phyloP scores from a whole-genome alignment of 371 early-diverging fungal species.

The Actinomortierella wolfii region DNA sequence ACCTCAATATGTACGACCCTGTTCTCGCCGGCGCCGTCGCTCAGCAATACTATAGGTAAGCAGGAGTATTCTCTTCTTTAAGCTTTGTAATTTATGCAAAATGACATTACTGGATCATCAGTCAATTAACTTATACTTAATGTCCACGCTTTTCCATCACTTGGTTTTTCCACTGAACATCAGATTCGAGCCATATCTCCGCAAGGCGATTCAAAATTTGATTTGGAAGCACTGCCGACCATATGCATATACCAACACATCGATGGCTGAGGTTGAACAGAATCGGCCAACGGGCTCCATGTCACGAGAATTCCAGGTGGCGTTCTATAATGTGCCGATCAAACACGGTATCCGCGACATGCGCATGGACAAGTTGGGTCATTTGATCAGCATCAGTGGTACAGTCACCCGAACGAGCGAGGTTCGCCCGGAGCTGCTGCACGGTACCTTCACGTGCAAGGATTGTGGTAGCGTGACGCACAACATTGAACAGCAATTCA shows the following conservation, averaged over 20 bases:
- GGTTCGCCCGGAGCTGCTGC: conserved; percentile 96
- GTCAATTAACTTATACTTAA: too few species aligned
- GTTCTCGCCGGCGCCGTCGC: conserved; percentile 70
- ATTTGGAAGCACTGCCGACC: conserved; percentile 70
- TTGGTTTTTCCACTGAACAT: too few species aligned
- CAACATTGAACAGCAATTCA: conserved; percentile 95
- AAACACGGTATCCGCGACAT: conserved; percentile 84
- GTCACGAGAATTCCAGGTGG: conserved; percentile 74
- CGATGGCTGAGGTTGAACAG: conserved; percentile 21
- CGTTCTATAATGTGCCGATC: conserved; percentile 75
- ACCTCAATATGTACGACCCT: conserved; percentile 67
- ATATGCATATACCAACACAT: conserved; percentile 57
- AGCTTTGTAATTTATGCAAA: too few species aligned
- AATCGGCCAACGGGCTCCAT: conserved; percentile 29
- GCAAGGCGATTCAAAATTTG: conserved; percentile 82
- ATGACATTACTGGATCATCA: too few species aligned
- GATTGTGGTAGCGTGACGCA: conserved; percentile 86
- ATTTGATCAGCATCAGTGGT: conserved; percentile 88
- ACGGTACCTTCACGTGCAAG: conserved; percentile 92
- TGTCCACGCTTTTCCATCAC: too few species aligned
- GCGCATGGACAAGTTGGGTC: conserved; percentile 85
- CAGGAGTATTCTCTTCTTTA: too few species aligned
- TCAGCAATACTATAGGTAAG: conserved; percentile 80
- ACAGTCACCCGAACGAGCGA: conserved; percentile 99
- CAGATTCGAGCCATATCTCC: conserved; percentile 86